phyloP scores from a whole-genome alignment of 2,329 filamentous ascomycete genomes.

The Fusarium zealandicum region DNA sequence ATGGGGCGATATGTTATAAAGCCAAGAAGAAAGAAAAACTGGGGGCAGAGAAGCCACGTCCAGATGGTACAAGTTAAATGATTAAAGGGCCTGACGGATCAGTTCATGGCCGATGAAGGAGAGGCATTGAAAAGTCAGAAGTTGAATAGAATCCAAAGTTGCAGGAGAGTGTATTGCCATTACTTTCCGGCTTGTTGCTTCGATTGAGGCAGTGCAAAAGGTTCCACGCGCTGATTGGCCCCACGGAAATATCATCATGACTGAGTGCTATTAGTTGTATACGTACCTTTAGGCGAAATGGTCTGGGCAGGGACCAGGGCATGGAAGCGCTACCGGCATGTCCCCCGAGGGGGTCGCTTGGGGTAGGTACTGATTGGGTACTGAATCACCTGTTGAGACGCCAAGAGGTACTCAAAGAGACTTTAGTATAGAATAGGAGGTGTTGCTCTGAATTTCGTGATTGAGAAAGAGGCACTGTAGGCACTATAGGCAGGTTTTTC shows the following conservation, averaged over 20 bases:
- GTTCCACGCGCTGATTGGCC: slow-evolving; percentile 23
- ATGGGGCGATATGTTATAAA: slow-evolving; percentile 27
- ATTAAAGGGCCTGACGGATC: slow-evolving; percentile 5
- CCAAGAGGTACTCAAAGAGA: background rate
- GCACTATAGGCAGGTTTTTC: too few species aligned
- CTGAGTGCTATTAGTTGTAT: too few species aligned
- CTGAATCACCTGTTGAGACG: background rate
- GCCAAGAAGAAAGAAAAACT: slow-evolving; percentile 13
- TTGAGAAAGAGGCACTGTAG: too few species aligned
- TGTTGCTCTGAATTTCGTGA: background rate
- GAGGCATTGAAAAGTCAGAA: slow-evolving; percentile 17
- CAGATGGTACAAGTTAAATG: slow-evolving; percentile 11
- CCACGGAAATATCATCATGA: background rate
- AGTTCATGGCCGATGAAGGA: slow-evolving; percentile 12
- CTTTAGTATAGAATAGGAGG: background rate
- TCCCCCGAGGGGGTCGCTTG: background rate
- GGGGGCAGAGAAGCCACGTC: slow-evolving; percentile 14
- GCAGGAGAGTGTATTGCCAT: slow-evolving; percentile 19
- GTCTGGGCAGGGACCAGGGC: slow-evolving; percentile 17
- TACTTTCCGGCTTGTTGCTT: slow-evolving; percentile 8
- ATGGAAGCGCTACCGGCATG: slow-evolving; percentile 8
- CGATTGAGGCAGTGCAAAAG: slow-evolving; percentile 36
- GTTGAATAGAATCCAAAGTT: slow-evolving; percentile 18
- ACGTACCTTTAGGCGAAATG: slow-evolving; percentile 3
- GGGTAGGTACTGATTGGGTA: slow-evolving; percentile 16